phyloP scores from a whole-genome alignment of 192 early-diverging fungal genomes.

The Coemansia sp. region DNA sequence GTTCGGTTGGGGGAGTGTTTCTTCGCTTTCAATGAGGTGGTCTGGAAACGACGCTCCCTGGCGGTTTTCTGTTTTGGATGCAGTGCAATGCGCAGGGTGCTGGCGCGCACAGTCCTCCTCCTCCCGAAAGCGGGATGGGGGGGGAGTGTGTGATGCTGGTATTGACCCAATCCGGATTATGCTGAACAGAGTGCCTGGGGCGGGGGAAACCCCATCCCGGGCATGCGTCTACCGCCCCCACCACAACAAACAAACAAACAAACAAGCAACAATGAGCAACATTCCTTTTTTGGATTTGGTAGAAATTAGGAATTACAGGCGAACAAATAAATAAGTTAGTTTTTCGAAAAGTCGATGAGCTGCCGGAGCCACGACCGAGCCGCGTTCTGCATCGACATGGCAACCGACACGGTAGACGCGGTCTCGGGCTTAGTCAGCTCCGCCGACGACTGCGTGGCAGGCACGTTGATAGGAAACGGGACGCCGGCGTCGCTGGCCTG shows the following conservation, averaged over 20 bases:
- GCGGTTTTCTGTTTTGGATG: slow-evolving; percentile 35
- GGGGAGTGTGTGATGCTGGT: slow-evolving; percentile 7
- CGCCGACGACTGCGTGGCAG: neutral
- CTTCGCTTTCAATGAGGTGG: neutral
- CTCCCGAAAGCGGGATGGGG: too few relatives aligned
- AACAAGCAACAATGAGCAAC: too few relatives aligned
- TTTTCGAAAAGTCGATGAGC: neutral
- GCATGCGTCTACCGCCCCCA: slow-evolving; percentile 36
- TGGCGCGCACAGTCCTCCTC: neutral
- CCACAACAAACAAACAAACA: neutral
- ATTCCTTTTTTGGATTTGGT: neutral
- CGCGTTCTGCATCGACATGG: neutral
- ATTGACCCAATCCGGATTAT: slow-evolving; percentile 53
- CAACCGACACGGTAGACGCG: neutral
- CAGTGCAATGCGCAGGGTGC: slow-evolving; percentile 54
- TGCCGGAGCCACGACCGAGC: neutral
- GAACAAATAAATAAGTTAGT: neutral
- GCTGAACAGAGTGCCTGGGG: slow-evolving; percentile 27
- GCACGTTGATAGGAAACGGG: slow-evolving; percentile 2
- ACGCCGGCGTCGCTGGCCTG: slow-evolving; percentile 19
- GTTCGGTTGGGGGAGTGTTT: neutral
- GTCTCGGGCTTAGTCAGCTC: neutral
- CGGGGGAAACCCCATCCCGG: neutral
- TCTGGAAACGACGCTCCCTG: slow-evolving; percentile 43
- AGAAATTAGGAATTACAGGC: neutral